Conservation (phyloP, 257 asterid genomes). For the Rehmannia glutinosa region DNA sequence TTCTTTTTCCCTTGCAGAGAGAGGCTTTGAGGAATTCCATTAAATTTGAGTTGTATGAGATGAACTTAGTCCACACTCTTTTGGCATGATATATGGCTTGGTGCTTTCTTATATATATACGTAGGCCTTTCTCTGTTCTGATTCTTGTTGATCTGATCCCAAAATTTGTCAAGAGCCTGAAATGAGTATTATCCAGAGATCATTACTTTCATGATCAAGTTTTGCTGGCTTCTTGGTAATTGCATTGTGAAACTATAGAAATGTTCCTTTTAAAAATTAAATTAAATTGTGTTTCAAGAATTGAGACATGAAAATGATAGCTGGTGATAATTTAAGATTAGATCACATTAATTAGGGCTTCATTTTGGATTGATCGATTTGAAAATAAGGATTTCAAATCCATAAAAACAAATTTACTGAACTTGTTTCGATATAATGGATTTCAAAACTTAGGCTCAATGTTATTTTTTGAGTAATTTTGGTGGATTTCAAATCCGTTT, state of each 20-base stretch:
- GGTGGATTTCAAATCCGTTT: no score
- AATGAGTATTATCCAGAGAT: not conserved
- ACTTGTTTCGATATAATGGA: no score
- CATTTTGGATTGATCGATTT: no score
- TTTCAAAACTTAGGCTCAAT: no score
- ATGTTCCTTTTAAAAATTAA: no score
- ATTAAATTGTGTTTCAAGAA: no score
- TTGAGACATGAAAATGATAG: no score
- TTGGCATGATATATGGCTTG: not conserved
- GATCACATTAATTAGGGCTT: no score
- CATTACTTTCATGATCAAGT: not conserved
- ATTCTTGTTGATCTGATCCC: not conserved
- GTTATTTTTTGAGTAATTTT: no score
- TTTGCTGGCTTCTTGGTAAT: not conserved
- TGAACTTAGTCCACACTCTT: conserved; percentile 11
- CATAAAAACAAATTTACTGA: no score
- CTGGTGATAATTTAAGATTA: not conserved
- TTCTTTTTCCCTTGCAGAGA: conserved; percentile 2
- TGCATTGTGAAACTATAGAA: no score
- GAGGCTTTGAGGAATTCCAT: not conserved
- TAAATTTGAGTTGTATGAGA: conserved; percentile 1
- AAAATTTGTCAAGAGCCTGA: not conserved
- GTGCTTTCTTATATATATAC: not conserved
- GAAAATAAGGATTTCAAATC: no score
- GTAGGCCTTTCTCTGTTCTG: not conserved